Evolutionary conservation across 805 yeast genomes (phyloP), one percentile per base, ranked within the genome.

Genomic region (Metschnikowia baotianmanensis): DNA sequence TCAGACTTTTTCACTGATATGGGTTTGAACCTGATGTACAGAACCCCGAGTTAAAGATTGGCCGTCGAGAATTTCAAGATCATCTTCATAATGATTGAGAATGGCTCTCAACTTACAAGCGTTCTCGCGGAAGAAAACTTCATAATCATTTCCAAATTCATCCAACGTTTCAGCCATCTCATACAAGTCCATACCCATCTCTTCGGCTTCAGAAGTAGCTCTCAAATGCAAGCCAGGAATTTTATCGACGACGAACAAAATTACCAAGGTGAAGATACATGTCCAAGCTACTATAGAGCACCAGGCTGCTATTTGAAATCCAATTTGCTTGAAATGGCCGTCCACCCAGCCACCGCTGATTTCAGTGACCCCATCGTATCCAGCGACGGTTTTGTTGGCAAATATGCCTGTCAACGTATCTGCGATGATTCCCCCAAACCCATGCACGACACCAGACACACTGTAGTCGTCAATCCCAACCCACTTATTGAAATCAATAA

Each of bases 81-180:
- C 18, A 15, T 35, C 44, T 13, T 43, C 42, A 13, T 46, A 48
- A 19, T 47, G 48, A 25, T 47, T 31, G 17, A 50, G 43, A 15
- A 47, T 41, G 23, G 40, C 45, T 8, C 48, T 27, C 15, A 48
- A 28, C 31, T 46, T 46, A 17, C 38, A 31, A 15, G 59, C 60
- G 41, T 62, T 55, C 17, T 40, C 40, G 16, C 36, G 34, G 49
- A 60, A 59, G 34, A 58, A 54, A 20, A 43, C 56, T 20, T 56
- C 63, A 42, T 58, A 61, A 27, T 65, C 63, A 43, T 57, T 69
- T 15, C 62, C 71, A 34, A 59, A 57, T 44, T 63, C 68, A 48
- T 71, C 76, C 21, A 62, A 52, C 40, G 66, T 61, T 43, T 76
- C 80, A n/a, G 71, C 71, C 75, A 75, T 71, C 49, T 76, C 79